These are phyloP conservation scores for Diaporthe sp. DNA, from an alignment of 2,329 filamentous ascomycete genomes.

Conservation along the genomic window DNA sequence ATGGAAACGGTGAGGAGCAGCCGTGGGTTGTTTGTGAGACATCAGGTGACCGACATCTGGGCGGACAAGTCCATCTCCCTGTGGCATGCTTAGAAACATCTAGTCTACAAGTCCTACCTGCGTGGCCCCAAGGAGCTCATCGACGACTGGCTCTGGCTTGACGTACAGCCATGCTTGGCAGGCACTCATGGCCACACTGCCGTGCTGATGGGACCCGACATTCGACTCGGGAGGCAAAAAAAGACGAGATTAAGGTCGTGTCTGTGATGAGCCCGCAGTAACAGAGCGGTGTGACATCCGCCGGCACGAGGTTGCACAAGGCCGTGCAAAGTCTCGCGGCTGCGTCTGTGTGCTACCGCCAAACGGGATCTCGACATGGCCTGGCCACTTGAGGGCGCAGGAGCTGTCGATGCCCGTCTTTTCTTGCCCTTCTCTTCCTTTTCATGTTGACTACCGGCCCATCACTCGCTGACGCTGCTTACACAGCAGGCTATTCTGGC, in stretches of 20 bases:
- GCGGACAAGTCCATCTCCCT: not conserved
- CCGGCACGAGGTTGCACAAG: not conserved
- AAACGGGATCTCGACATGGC: not conserved
- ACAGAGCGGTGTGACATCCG: not conserved
- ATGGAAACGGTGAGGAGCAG: not conserved
- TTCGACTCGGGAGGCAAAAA: not conserved
- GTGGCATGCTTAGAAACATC: not conserved
- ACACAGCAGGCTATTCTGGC: not conserved
- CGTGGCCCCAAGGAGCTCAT: not conserved
- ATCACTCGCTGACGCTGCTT: not conserved
- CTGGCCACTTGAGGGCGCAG: not conserved
- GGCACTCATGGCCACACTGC: not conserved
- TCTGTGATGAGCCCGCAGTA: not conserved
- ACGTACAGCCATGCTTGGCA: not conserved
- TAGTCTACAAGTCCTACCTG: not conserved
- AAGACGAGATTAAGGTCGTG: not conserved
- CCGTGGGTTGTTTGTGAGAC: not conserved
- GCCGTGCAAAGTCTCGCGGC: conserved; percentile 6
- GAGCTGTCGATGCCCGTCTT: not conserved
- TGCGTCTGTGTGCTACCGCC: not conserved
- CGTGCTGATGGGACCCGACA: not conserved
- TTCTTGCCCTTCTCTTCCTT: not conserved
- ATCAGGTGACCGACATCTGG: not conserved
- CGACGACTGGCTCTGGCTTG: not conserved
- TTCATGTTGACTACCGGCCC: not conserved